Evolutionary conservation across 768 basidiomycete species (phyloP).

Genomic region (Leucosporidium yakuticum): DNA sequence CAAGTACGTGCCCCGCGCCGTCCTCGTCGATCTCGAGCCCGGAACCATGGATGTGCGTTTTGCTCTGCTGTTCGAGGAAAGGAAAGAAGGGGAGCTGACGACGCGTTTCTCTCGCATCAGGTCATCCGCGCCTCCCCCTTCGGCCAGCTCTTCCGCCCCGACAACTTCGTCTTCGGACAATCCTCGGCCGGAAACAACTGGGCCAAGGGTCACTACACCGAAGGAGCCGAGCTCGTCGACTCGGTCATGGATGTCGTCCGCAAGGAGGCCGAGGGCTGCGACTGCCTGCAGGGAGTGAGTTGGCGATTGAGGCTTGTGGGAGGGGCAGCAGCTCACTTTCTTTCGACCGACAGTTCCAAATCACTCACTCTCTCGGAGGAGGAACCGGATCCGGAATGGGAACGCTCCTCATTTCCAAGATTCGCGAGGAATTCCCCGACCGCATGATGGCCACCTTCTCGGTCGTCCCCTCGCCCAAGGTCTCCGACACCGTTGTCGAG

Average conservation of each 20-base stretch:
- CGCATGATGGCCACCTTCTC: conserved; percentile 99
- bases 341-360: conserved; percentile 62
- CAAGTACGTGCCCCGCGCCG: conserved; percentile 98
- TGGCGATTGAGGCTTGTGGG: too few relatives aligned
- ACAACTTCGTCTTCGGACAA: conserved; percentile 78
- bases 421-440: conserved; percentile 97
- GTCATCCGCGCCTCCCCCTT: conserved; percentile 13
- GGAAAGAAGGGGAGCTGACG: neutral
- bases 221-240: conserved; percentile 98
- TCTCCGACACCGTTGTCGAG: conserved; percentile 98
- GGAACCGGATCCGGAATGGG: conserved; percentile 99
- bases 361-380: conserved; percentile 94
- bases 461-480: conserved; percentile 64
- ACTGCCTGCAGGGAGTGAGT: conserved; percentile 76
- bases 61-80: neutral
- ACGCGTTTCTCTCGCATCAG: neutral
- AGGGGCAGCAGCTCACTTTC: too few relatives aligned
- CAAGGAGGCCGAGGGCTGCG: conserved; percentile 96
- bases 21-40: conserved; percentile 94
- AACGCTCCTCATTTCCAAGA: conserved; percentile 97
- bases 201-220: conserved; percentile 87
- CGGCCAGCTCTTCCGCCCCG: conserved; percentile 13
- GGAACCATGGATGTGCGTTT: conserved; percentile 56
- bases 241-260: conserved; percentile 96
- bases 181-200: conserved; percentile 96